Evolutionary conservation across 345 rosid species (phyloP).

Genomic region (Gossypium arboreum): DNA sequence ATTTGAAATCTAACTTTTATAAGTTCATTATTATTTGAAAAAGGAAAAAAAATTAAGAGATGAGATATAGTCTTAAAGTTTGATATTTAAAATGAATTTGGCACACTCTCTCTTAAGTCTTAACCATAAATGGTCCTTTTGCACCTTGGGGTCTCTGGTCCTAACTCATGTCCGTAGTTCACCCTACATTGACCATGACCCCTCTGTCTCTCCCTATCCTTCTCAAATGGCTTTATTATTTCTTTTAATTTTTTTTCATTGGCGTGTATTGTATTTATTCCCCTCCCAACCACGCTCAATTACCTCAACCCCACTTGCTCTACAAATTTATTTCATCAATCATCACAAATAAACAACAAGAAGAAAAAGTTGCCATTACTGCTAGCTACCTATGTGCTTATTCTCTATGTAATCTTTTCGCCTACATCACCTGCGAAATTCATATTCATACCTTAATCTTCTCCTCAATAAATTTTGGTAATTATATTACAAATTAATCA

Average conservation of each 20-base stretch:
- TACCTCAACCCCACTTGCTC: conserved; percentile 28
- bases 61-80: conserved; percentile 12
- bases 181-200: conserved; percentile 44
- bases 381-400: no score
- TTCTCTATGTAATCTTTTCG: no score
- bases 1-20: no score
- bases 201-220: conserved; percentile 24
- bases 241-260: conserved; percentile 23
- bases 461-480: no score
- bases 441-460: no score
- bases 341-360: not conserved
- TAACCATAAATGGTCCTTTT: not conserved
- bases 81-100: not conserved
- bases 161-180: conserved; percentile 52
- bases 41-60: no score
- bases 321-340: not conserved
- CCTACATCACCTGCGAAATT: no score
- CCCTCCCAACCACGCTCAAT: conserved; percentile 18
- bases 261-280: conserved; percentile 19
- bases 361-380: not conserved
- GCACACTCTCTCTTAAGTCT: conserved; percentile 15
- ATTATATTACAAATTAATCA: no score
- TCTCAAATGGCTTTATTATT: no score
- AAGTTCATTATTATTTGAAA: no score
- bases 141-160: not conserved